Base-by-base conservation (phyloP, 345 rosid genomes). In the Populus nigra region DNA sequence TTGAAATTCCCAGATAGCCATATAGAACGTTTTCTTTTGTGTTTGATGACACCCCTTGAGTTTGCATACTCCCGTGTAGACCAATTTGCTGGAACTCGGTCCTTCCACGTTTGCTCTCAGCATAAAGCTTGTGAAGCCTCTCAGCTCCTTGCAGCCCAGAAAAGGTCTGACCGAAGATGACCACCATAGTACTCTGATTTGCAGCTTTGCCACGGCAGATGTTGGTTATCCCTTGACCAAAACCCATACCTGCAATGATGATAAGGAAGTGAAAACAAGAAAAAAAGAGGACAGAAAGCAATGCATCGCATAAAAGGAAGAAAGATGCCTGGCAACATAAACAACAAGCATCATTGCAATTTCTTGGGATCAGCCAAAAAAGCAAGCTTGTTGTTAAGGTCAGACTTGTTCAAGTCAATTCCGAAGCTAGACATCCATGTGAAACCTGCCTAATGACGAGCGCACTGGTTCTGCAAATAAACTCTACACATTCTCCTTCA, bases 1-100 rank as follows among this genome's bases (percentile, higher is more conserved):
- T 73, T 23, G 90, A 83, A 23, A 80, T 76, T 38, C 93, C 91
- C 78, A 88, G 23, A 80, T 83, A 87, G 73, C 91, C 89, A 25
- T 86, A 87, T 7, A 88, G 74, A 74, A 76, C 50, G 11, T 69
- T 72, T 74, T 78, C 76, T n/a, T 66, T 55, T 65, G 72, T 75
- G 29, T 79, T 76, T 53, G 49, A 79, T 15, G 41, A 16, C 15
- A 35, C 17, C 20, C 39, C 73, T 66, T 43, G 68, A 16, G 72
- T 33, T 72, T 73, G 71, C 31, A 45, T 38, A 65, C 18, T 31
- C 41, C 75, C 69, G 18, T 35, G 39, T n/a, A 45, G n/a, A n/a
- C 35, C 45, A 9, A 76, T 72, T 65, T 70, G 73, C 73, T 82
- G 41, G 72, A 86, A 78, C 71, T 85, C 89, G 5, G 74, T 66